A percentile compares a stretch with the other conserved stretches of the same genome.
Evolutionary conservation across 305 asterid genomes (phyloP).

Genomic region (Caryopteris hybrid): DNA sequence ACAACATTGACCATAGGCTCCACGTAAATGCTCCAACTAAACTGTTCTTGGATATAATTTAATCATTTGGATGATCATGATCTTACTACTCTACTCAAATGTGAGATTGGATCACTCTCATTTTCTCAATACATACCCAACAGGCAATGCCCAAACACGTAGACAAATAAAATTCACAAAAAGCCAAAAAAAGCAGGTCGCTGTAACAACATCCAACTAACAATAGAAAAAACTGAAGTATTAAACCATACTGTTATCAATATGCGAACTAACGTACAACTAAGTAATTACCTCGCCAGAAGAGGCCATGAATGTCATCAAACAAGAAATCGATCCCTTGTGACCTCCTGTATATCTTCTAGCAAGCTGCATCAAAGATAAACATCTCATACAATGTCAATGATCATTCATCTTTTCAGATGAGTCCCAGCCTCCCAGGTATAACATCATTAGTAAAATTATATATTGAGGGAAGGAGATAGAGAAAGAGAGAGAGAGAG

Average conservation of each 20-base stretch:
- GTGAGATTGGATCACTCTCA: slow-evolving; percentile 4
- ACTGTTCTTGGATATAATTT: not conserved
- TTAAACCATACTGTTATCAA: slow-evolving; percentile 8
- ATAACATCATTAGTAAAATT: slow-evolving; percentile 9
- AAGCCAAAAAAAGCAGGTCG: not conserved
- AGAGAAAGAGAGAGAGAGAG: slow-evolving; percentile 20
- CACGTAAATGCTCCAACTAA: slow-evolving; percentile 4
- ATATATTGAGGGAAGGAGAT: slow-evolving; percentile 4
- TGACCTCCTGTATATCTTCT: slow-evolving; percentile 99
- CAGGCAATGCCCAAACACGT: slow-evolving; percentile 2
- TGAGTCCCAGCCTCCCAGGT: slow-evolving; percentile 16
- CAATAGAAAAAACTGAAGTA: not conserved
- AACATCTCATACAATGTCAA: slow-evolving; percentile 21
- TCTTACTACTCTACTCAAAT: slow-evolving; percentile 7
- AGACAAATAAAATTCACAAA: slow-evolving; percentile 3
- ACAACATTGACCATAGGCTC: not conserved
- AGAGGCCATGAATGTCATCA: slow-evolving; percentile 97
- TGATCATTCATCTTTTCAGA: slow-evolving; percentile 10
- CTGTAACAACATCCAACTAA: slow-evolving; percentile 2
- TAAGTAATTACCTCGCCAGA: slow-evolving; percentile 77
- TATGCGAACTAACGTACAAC: slow-evolving; percentile 1
- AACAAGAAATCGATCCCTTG: slow-evolving; percentile 91
- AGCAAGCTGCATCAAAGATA: slow-evolving; percentile 66
- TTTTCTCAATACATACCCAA: slow-evolving; percentile 6
- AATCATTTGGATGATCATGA: slow-evolving; percentile 9